Conservation (phyloP, 768 basidiomycete species). For the Tricholoma furcatifolium region DNA sequence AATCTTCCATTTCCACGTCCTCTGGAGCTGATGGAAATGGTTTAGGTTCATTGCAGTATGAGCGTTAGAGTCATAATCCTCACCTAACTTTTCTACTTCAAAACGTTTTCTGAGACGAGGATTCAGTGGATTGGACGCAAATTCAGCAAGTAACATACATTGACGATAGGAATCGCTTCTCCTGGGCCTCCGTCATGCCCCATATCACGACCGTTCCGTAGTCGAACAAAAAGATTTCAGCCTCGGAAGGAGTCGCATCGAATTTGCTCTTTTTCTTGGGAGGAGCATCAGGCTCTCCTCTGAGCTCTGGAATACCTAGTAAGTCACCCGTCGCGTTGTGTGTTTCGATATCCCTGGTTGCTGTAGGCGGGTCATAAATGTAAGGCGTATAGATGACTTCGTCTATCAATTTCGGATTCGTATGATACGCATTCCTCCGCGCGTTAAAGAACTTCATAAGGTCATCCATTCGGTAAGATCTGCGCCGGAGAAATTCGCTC, state of each 20-base stretch:
- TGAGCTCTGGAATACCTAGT: slow-evolving; percentile 74
- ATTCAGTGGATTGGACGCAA: slow-evolving; percentile 9
- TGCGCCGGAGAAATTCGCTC: slow-evolving; percentile 26
- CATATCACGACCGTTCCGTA: slow-evolving; percentile 96
- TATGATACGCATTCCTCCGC: slow-evolving; percentile 77
- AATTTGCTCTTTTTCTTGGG: slow-evolving; percentile 64
- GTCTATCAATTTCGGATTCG: slow-evolving; percentile 85
- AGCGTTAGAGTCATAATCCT: slow-evolving; percentile 17
- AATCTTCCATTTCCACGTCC: slow-evolving; percentile 92
- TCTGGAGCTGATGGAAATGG: slow-evolving; percentile 57
- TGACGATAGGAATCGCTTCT: slow-evolving; percentile 85
- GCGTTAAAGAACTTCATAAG: slow-evolving; percentile 90
- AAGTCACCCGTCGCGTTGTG: slow-evolving; percentile 62
- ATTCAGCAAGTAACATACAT: slow-evolving; percentile 55
- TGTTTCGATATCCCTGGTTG: slow-evolving; percentile 28
- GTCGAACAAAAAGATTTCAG: slow-evolving; percentile 91
- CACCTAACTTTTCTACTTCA: slow-evolving; percentile 84
- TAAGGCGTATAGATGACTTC: slow-evolving; percentile 95
- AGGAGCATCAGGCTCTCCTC: slow-evolving; percentile 31
- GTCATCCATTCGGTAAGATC: slow-evolving; percentile 87
- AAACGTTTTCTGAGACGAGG: slow-evolving; percentile 74
- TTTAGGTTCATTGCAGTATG: slow-evolving; percentile 4
- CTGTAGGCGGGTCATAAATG: slow-evolving; percentile 58
- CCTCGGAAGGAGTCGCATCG: slow-evolving; percentile 61
- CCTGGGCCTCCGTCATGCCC: slow-evolving; percentile 95